Conservation (phyloP, 148 eudicot genomes). For the Selenicereus undatus region DNA sequence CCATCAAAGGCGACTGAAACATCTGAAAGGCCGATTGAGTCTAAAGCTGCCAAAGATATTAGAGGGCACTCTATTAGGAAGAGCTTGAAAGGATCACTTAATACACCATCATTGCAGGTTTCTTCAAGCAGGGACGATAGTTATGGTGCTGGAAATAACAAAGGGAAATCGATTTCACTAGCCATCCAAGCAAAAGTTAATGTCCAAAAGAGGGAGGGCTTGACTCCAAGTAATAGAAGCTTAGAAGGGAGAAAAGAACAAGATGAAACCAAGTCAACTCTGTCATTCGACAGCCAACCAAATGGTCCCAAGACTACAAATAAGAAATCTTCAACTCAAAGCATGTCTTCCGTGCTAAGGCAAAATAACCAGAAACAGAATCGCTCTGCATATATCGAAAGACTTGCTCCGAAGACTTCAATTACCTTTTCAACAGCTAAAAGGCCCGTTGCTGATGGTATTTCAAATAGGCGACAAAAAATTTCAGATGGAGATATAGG, state of each 20-base stretch:
- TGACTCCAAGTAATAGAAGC: constrained; percentile 33
- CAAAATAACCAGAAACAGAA: constrained; percentile 94
- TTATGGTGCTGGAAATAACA: constrained; percentile 37
- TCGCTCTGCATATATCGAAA: constrained; percentile 45
- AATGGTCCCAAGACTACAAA: constrained; percentile 35
- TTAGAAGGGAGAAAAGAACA: constrained; percentile 43
- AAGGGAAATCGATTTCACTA: constrained; percentile 76
- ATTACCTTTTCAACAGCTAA: constrained; percentile 38
- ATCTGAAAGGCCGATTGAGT: constrained; percentile 45
- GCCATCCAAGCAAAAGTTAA: constrained; percentile 95
- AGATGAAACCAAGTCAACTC: constrained; percentile 34
- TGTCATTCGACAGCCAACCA: constrained; percentile 45
- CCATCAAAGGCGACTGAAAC: constrained; percentile 37
- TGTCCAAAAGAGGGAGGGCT: constrained; percentile 81
- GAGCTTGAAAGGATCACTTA: constrained; percentile 55
- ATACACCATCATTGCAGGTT: constrained; percentile 27
- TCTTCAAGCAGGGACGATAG: constrained; percentile 45
- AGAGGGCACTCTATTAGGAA: constrained; percentile 59
- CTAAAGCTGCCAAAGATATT: constrained; percentile 52
- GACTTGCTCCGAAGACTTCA: constrained; percentile 42
- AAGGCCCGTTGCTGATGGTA: constrained; percentile 40
- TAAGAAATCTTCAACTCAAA: constrained; percentile 44
- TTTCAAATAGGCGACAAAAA: constrained; percentile 35
- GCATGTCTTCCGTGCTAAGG: constrained; percentile 44
- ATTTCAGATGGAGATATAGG: constrained; percentile 35